Percentiles rank a stretch among this genome's conserved stretches.
Conservation (phyloP, 768 basidiomycete genomes). For the Pilatotrama ljubarskyi region DNA sequence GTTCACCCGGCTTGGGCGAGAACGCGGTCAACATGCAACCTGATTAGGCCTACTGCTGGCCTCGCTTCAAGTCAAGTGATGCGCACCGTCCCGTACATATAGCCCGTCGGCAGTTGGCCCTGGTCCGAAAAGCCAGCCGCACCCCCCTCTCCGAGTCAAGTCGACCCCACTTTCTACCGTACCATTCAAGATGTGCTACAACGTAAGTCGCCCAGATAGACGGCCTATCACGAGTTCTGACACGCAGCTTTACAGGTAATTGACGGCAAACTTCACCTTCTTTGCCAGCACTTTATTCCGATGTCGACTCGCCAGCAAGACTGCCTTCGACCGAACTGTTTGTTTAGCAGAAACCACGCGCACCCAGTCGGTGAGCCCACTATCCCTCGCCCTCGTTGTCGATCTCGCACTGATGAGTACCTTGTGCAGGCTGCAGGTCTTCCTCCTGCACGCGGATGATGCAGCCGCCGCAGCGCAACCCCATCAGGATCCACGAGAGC, state of each 20-base stretch:
- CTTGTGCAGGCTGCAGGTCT: slow-evolving; percentile 46
- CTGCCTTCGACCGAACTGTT: slow-evolving; percentile 60
- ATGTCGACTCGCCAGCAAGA: slow-evolving; percentile 72
- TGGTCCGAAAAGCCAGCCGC: slow-evolving; percentile 8
- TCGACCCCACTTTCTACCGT: slow-evolving; percentile 22
- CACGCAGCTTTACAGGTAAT: slow-evolving; percentile 51
- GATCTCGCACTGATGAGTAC: not conserved
- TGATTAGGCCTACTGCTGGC: slow-evolving; percentile 33
- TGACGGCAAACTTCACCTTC: slow-evolving; percentile 71
- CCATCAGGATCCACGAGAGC: slow-evolving; percentile 68
- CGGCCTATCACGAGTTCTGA: slow-evolving; percentile 5
- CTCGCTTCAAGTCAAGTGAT: slow-evolving; percentile 30
- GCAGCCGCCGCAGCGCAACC: slow-evolving; percentile 66
- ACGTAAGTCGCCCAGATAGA: slow-evolving; percentile 47
- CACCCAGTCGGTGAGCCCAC: slow-evolving; percentile 51
- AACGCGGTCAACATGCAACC: slow-evolving; percentile 43
- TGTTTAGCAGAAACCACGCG: slow-evolving; percentile 68
- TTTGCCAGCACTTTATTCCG: slow-evolving; percentile 69
- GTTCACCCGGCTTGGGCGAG: slow-evolving; percentile 33
- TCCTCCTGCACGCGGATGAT: slow-evolving; percentile 61
- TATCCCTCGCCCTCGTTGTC: not conserved
- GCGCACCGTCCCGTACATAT: slow-evolving; percentile 23
- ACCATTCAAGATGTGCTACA: slow-evolving; percentile 62
- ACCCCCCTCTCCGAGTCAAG: slow-evolving; percentile 23
- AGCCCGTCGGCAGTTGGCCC: slow-evolving; percentile 7